Conservation (phyloP, 345 rosid species). For the Linum lewisii region DNA sequence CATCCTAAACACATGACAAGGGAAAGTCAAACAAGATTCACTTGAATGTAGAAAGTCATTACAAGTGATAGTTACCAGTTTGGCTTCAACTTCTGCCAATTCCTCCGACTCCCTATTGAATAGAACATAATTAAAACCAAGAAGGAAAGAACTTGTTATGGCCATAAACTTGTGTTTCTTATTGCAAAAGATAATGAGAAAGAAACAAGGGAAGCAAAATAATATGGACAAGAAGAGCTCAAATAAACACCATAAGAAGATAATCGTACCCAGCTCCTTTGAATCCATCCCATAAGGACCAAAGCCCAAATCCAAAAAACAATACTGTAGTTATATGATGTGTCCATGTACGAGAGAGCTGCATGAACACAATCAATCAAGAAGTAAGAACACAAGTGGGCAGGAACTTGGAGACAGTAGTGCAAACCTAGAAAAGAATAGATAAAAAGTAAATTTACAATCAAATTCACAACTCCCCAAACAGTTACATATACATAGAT, state of each 20-base stretch:
- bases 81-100: slow-evolving; percentile 19
- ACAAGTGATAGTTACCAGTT: slow-evolving; percentile 24
- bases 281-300: slow-evolving; percentile 15
- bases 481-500: neutral
- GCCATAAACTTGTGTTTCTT: no score
- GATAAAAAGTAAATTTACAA: neutral
- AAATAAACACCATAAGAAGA: neutral
- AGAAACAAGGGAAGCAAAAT: neutral
- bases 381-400: neutral
- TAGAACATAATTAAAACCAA: slow-evolving; percentile 11
- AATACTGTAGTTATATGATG: slow-evolving; percentile 17
- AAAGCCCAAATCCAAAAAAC: slow-evolving; percentile 15
- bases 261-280: slow-evolving; percentile 15
- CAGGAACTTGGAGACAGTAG: neutral
- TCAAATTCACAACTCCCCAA: neutral
- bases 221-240: neutral
- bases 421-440: neutral
- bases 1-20: slow-evolving; percentile 36
- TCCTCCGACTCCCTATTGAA: slow-evolving; percentile 20
- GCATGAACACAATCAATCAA: slow-evolving; percentile 11
- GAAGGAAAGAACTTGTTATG: slow-evolving; percentile 4
- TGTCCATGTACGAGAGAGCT: slow-evolving; percentile 19
- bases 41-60: slow-evolving; percentile 3
- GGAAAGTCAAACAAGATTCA: slow-evolving; percentile 11
- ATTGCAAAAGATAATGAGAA: neutral